These are phyloP conservation scores for Podila minutissima DNA, from an alignment of 192 early-diverging fungal genomes.

Conservation along the genomic window DNA sequence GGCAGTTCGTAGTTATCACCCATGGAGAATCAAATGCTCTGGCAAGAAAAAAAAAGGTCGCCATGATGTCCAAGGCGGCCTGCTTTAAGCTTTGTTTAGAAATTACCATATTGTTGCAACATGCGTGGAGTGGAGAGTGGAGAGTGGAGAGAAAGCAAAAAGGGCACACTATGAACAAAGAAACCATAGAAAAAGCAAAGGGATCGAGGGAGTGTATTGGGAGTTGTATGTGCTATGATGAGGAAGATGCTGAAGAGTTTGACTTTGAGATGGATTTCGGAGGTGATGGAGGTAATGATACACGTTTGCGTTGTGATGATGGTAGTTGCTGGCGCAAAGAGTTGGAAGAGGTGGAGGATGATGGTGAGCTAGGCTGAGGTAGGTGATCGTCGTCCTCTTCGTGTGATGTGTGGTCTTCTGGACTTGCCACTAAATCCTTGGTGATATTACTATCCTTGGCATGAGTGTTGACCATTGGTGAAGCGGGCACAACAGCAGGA, in stretches of 20 bases:
- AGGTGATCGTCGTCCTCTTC: background rate
- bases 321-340: background rate
- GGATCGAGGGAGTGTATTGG: too few relatives aligned
- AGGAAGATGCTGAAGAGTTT: background rate
- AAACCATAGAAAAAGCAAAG: too few relatives aligned
- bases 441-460: background rate
- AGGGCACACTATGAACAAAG: background rate
- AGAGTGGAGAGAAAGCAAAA: too few relatives aligned
- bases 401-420: too few relatives aligned
- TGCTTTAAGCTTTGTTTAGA: too few relatives aligned
- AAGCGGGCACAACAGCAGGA: background rate
- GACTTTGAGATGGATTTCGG: conserved; percentile 4
- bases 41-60: too few relatives aligned
- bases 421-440: background rate
- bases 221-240: background rate
- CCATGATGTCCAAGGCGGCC: too few relatives aligned
- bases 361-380: background rate
- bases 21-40: too few relatives aligned
- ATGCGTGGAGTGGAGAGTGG: too few relatives aligned
- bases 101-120: too few relatives aligned
- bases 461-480: too few relatives aligned
- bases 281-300: background rate
- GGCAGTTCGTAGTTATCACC: too few relatives aligned
- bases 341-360: background rate
- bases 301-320: background rate